Evolutionary conservation across 2,329 filamentous ascomycete genomes (phyloP).

Genomic region (Pestalotiopsis sp.): DNA sequence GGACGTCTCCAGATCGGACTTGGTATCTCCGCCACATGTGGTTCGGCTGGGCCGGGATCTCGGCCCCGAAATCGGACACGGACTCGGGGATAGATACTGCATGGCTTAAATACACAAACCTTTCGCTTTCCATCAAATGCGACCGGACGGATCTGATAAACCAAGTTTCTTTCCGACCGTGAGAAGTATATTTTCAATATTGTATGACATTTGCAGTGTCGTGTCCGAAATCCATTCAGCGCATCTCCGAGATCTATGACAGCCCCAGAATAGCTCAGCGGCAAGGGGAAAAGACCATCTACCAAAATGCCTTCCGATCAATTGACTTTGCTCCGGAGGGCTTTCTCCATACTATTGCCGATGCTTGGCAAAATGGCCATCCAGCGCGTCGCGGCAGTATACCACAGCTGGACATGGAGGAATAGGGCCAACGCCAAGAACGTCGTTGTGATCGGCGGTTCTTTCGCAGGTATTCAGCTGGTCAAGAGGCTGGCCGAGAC

Average conservation of each 20-base stretch:
- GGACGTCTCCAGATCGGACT: not conserved
- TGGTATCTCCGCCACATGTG: not conserved
- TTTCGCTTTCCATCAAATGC: too few relatives aligned
- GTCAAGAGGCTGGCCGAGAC: slow-evolving; percentile 26
- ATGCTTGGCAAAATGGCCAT: not conserved
- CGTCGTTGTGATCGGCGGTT: not conserved
- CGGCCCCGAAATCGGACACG: not conserved
- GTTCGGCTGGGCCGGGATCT: not conserved
- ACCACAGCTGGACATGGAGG: not conserved
- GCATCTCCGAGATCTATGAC: too few relatives aligned
- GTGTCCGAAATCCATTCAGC: too few relatives aligned
- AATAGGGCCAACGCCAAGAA: not conserved
- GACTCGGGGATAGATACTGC: not conserved
- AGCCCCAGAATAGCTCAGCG: not conserved
- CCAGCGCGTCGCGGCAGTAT: not conserved
- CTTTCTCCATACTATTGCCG: not conserved
- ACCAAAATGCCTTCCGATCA: not conserved
- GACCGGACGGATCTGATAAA: not conserved
- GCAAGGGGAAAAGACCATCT: too few relatives aligned
- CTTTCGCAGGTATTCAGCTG: slow-evolving; percentile 2
- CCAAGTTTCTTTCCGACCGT: too few relatives aligned
- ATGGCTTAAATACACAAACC: too few relatives aligned
- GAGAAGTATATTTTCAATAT: too few relatives aligned
- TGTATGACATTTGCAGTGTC: not conserved
- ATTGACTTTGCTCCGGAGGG: not conserved